Evolutionary conservation across 805 yeast genomes (phyloP).

Genomic region (Pichia insulana): DNA sequence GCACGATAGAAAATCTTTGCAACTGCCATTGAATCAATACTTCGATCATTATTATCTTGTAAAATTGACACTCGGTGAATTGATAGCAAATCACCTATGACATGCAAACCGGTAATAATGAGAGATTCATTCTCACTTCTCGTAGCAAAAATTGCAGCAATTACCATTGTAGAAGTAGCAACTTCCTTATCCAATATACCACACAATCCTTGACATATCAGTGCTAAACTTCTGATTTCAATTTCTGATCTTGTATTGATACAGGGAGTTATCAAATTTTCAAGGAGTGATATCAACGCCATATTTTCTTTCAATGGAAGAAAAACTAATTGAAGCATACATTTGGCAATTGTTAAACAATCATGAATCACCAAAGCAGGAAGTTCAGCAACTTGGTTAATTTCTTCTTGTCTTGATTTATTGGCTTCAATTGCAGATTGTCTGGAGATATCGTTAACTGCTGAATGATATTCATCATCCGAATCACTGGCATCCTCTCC

Average conservation of each 20-base stretch:
- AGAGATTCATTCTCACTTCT: slow-evolving; percentile 49
- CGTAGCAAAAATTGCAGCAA: slow-evolving; percentile 63
- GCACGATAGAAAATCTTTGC: slow-evolving; percentile 65
- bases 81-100: slow-evolving; percentile 70
- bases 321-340: slow-evolving; percentile 58
- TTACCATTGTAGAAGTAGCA: slow-evolving; percentile 52
- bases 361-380: slow-evolving; percentile 44
- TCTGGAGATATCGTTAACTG: slow-evolving; percentile 24
- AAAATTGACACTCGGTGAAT: slow-evolving; percentile 66
- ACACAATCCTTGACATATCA: slow-evolving; percentile 71
- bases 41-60: slow-evolving; percentile 41
- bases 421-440: slow-evolving; percentile 27
- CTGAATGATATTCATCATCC: slow-evolving; percentile 20
- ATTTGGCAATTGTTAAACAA: slow-evolving; percentile 60
- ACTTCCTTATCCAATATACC: slow-evolving; percentile 59
- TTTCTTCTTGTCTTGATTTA: slow-evolving; percentile 25
- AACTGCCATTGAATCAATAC: slow-evolving; percentile 56
- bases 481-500: slow-evolving; percentile 15
- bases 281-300: slow-evolving; percentile 59
- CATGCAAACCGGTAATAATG: slow-evolving; percentile 54
- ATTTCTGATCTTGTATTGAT: slow-evolving; percentile 45
- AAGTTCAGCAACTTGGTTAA: slow-evolving; percentile 32
- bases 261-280: slow-evolving; percentile 73
- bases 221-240: slow-evolving; percentile 53
- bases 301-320: slow-evolving; percentile 58